phyloP scores from a whole-genome alignment of 306 rosid species.

The Sindora glabra region DNA sequence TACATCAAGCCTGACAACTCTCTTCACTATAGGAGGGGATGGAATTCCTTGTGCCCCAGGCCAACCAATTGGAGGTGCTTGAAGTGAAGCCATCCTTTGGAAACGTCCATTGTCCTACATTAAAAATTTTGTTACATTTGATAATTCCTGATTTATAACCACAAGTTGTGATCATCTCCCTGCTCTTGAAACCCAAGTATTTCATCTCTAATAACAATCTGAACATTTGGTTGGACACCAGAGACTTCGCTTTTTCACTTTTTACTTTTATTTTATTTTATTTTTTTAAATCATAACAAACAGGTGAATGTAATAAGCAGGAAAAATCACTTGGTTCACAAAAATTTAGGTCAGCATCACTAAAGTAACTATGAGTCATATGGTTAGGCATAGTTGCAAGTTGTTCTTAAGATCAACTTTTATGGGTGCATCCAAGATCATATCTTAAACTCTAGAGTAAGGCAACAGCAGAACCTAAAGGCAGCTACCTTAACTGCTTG shows the following conservation, averaged over 20 bases:
- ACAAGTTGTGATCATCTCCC: conserved; percentile 3
- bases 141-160: conserved; percentile 5
- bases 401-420: background rate
- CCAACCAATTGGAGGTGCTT: conserved; percentile 61
- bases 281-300: no score
- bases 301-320: no score
- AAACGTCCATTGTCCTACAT: conserved; percentile 61
- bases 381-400: background rate
- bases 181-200: conserved; percentile 5
- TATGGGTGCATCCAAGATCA: background rate
- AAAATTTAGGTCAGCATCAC: background rate
- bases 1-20: conserved; percentile 79
- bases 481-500: background rate
- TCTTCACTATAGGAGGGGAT: conserved; percentile 62
- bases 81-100: conserved; percentile 54
- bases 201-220: no score
- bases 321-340: background rate
- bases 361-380: background rate
- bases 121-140: conserved; percentile 1
- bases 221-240: background rate
- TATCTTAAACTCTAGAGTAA: background rate
- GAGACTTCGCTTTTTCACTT: no score
- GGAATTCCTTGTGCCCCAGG: conserved; percentile 70
- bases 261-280: no score
- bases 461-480: background rate